A percentile compares a stretch with the other conserved stretches of the same genome.
Conservation (phyloP, 2,329 filamentous ascomycete species). For the Exophiala mesophila region DNA sequence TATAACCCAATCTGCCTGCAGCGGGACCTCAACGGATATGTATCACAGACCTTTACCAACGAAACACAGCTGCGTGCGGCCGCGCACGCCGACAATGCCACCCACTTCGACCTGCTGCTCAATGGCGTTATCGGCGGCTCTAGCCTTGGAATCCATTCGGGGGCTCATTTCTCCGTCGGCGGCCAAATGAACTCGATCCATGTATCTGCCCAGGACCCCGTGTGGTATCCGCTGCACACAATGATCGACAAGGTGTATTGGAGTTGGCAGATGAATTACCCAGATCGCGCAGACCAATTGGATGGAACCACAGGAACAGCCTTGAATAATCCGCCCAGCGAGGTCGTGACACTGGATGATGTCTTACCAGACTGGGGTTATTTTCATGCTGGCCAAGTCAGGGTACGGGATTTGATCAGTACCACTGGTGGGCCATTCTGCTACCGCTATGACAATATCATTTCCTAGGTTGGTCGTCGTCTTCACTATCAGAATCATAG, state of each 20-base stretch:
- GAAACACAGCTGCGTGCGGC: conserved; percentile 17
- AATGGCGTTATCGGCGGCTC: conserved; percentile 25
- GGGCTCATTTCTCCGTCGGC: conserved; percentile 27
- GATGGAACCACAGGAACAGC: conserved; percentile 24
- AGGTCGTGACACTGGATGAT: conserved; percentile 24
- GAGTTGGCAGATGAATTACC: conserved; percentile 25
- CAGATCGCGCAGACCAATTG: conserved; percentile 18
- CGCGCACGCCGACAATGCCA: conserved; percentile 22
- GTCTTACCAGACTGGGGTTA: conserved; percentile 25
- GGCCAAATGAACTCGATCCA: conserved; percentile 26
- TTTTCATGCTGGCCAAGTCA: conserved; percentile 17
- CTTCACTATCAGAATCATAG: no score
- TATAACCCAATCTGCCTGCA: conserved; percentile 26
- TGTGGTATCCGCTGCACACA: conserved; percentile 27
- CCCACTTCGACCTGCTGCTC: conserved; percentile 22
- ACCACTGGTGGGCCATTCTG: conserved; percentile 27
- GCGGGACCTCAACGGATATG: conserved; percentile 26
- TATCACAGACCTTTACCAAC: conserved; percentile 25
- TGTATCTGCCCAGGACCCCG: conserved; percentile 25
- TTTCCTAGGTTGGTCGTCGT: no score
- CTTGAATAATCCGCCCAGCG: conserved; percentile 22
- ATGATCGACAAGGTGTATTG: conserved; percentile 27
- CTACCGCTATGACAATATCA: conserved; percentile 25
- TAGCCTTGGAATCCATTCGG: conserved; percentile 26
- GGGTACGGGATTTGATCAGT: conserved; percentile 23